These are phyloP conservation scores for Lactifluus hygrophoroides DNA, from an alignment of 768 basidiomycete genomes.

Conservation along the genomic window DNA sequence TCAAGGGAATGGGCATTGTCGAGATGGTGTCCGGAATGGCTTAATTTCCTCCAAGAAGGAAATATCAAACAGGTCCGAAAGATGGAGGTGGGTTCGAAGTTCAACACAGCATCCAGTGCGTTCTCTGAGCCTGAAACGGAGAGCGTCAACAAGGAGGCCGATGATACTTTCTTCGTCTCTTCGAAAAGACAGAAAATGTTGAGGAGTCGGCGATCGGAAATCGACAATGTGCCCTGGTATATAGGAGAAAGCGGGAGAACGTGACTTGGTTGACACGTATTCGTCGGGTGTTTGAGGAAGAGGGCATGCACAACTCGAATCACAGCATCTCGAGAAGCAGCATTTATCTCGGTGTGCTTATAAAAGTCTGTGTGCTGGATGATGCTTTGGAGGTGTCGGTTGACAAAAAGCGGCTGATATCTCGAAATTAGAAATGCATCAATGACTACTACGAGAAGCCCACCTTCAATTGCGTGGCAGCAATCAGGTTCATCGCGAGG, in stretches of 20 bases:
- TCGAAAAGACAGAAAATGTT: conserved; percentile 78
- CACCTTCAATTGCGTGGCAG: conserved; percentile 48
- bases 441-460: conserved; percentile 10
- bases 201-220: conserved; percentile 57
- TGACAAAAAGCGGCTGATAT: conserved; percentile 57
- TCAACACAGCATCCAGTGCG: conserved; percentile 58
- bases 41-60: conserved; percentile 53
- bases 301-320: conserved; percentile 52
- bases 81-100: conserved; percentile 57
- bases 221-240: conserved; percentile 67
- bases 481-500: conserved; percentile 26
- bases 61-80: conserved; percentile 66
- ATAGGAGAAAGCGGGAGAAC: conserved; percentile 66
- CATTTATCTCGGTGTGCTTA: conserved; percentile 31
- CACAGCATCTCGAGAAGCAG: conserved; percentile 36
- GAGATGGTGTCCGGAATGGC: conserved; percentile 27
- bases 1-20: conserved; percentile 26
- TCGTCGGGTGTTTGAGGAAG: conserved; percentile 68
- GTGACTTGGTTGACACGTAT: conserved; percentile 81
- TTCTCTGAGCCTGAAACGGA: conserved; percentile 41
- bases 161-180: conserved; percentile 52
- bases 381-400: conserved; percentile 67
- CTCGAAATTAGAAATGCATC: neutral
- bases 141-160: conserved; percentile 48
- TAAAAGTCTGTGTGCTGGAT: conserved; percentile 62